Percentiles rank a stretch among this genome's conserved stretches.
Conservation (phyloP, 805 yeast species). For the Starmerella asiatica region DNA sequence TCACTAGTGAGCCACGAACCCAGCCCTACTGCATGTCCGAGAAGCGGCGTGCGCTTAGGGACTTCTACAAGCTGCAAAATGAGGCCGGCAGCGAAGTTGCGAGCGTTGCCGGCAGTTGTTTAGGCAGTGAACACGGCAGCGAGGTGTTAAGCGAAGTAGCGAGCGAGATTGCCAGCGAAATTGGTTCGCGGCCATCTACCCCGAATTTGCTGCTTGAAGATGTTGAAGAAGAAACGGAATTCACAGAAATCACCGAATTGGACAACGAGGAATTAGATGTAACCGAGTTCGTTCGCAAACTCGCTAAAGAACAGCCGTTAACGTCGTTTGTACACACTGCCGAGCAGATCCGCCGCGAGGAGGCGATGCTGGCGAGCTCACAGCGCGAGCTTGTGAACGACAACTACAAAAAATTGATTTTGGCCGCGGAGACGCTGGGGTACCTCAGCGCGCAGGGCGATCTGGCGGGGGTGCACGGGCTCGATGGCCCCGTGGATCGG, state of each 20-base stretch:
- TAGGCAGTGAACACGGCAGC: slow-evolving; percentile 2
- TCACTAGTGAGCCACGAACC: too few species aligned
- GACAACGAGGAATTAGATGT: slow-evolving; percentile 19
- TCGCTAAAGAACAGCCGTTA: slow-evolving; percentile 18
- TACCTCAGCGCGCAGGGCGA: slow-evolving; percentile 20
- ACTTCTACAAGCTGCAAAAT: slow-evolving; percentile 25
- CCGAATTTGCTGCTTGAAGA: neutral
- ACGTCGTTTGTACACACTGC: slow-evolving; percentile 21
- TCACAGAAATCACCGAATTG: slow-evolving; percentile 18
- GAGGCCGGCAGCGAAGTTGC: slow-evolving; percentile 7
- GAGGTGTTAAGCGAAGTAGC: neutral
- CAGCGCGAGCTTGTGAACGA: slow-evolving; percentile 30
- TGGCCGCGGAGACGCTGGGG: slow-evolving; percentile 26
- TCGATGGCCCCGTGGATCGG: slow-evolving; percentile 7
- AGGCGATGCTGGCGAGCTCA: slow-evolving; percentile 26
- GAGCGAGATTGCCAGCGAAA: slow-evolving; percentile 3
- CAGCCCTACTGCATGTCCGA: neutral
- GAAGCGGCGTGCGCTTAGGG: slow-evolving; percentile 25
- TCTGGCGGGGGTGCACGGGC: slow-evolving; percentile 13
- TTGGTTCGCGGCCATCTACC: neutral
- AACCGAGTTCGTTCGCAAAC: slow-evolving; percentile 12
- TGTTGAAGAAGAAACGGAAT: slow-evolving; percentile 5
- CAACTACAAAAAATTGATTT: slow-evolving; percentile 28
- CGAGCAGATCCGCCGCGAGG: slow-evolving; percentile 22
- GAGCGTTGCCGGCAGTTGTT: slow-evolving; percentile 1